Percentiles rank a stretch among this genome's conserved stretches.
These are phyloP conservation scores for Eremochloa ophiuroides DNA, from an alignment of 176 grass and related monocot species.

Conservation along the genomic window DNA sequence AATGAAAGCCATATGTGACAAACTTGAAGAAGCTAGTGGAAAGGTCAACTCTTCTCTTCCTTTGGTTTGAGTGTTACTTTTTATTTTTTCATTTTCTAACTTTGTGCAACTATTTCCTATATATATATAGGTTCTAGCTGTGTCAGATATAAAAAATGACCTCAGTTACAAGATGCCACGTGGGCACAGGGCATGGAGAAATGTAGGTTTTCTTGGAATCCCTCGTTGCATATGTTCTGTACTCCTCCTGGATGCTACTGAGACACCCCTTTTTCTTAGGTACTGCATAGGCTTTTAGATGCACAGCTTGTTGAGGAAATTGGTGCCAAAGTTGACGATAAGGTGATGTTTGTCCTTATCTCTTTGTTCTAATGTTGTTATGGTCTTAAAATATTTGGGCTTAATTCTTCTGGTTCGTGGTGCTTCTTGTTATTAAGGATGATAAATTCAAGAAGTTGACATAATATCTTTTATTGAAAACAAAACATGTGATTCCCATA, in stretches of 20 bases:
- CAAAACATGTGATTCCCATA: background rate
- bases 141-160: slow-evolving; percentile 84
- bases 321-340: slow-evolving; percentile 48
- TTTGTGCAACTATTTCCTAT: slow-evolving; percentile 22
- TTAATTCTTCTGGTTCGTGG: background rate
- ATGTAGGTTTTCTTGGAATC: slow-evolving; percentile 49
- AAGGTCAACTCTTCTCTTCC: slow-evolving; percentile 47
- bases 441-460: background rate
- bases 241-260: slow-evolving; percentile 15
- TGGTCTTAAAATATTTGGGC: background rate
- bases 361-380: background rate
- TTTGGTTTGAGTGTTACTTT: background rate
- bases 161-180: slow-evolving; percentile 54
- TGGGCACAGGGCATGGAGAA: slow-evolving; percentile 89
- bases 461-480: background rate
- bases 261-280: slow-evolving; percentile 35
- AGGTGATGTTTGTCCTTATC: slow-evolving; percentile 31
- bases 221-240: slow-evolving; percentile 1
- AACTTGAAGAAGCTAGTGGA: slow-evolving; percentile 74
- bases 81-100: slow-evolving; percentile 20
- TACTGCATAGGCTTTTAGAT: slow-evolving; percentile 72
- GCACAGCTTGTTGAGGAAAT: slow-evolving; percentile 80
- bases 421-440: background rate
- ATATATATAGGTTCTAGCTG: slow-evolving; percentile 59
- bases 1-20: slow-evolving; percentile 92